Conservation (phyloP, 441 rosid species). For the Kokia cookei region DNA sequence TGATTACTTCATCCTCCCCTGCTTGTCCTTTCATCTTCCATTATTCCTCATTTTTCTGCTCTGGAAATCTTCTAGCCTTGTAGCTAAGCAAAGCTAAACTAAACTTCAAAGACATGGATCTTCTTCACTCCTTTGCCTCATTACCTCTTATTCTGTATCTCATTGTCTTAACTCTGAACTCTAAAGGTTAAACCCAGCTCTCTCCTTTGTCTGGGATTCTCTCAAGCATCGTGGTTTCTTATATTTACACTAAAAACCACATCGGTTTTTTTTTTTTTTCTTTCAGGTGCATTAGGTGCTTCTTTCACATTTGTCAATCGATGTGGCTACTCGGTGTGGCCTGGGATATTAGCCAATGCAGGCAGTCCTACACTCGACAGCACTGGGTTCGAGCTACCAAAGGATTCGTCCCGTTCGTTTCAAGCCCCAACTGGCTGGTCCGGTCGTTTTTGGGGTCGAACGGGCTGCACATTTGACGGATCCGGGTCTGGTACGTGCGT, state of each 20-base stretch:
- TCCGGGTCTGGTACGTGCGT: conserved; percentile 44
- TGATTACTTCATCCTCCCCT: not conserved
- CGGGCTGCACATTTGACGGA: conserved; percentile 46
- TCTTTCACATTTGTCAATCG: conserved; percentile 53
- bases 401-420: conserved; percentile 46
- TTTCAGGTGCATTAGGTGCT: conserved; percentile 33
- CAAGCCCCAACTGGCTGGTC: conserved; percentile 70
- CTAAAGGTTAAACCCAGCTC: conserved; percentile 31
- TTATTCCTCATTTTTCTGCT: not conserved
- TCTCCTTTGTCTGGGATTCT: not conserved
- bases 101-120: conserved; percentile 25
- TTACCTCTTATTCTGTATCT: conserved; percentile 15
- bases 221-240: not conserved
- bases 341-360: conserved; percentile 58
- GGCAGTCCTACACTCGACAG: conserved; percentile 53
- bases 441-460: conserved; percentile 69
- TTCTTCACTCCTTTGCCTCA: conserved; percentile 14
- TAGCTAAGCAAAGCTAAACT: not conserved
- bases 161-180: conserved; percentile 27
- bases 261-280: not conserved
- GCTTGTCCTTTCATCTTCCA: conserved; percentile 7
- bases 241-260: not conserved
- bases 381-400: conserved; percentile 62
- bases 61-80: not conserved
- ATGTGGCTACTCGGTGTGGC: conserved; percentile 52